Conservation (phyloP, 176 grass and related monocot genomes). For the Oryza australiensis region DNA sequence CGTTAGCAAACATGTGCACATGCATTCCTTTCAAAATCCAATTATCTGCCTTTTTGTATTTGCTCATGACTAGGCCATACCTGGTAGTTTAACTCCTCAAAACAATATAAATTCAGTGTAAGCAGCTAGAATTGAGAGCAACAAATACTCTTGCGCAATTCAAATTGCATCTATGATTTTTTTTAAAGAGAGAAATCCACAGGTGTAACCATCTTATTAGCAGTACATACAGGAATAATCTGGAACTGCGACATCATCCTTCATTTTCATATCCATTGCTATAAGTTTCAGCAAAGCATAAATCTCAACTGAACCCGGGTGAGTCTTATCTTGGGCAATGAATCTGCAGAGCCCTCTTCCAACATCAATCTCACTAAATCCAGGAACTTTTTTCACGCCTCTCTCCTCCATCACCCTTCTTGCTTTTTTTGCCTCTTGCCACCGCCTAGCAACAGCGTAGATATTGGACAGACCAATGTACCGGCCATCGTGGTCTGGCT, state of each 20-base stretch:
- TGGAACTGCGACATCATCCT: constrained; percentile 22
- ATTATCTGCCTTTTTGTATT: constrained; percentile 21
- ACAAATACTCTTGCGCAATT: background rate
- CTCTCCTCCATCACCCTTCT: constrained; percentile 64
- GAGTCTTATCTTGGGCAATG: constrained; percentile 56
- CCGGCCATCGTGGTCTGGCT: constrained; percentile 67
- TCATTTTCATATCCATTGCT: constrained; percentile 59
- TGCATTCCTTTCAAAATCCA: constrained; percentile 7
- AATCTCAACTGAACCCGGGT: constrained; percentile 43
- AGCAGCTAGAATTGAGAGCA: background rate
- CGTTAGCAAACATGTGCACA: background rate
- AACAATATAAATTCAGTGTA: constrained; percentile 10
- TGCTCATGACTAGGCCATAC: constrained; percentile 7
- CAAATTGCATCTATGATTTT: background rate
- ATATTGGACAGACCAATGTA: constrained; percentile 77
- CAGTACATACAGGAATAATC: constrained; percentile 23
- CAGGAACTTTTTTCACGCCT: constrained; percentile 59
- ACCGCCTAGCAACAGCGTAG: constrained; percentile 53
- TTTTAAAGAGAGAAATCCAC: constrained; percentile 3
- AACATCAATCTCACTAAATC: constrained; percentile 74
- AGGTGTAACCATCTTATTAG: background rate
- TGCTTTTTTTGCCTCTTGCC: constrained; percentile 62
- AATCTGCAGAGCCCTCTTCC: constrained; percentile 40
- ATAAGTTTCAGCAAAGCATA: constrained; percentile 58
- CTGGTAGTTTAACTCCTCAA: background rate